These are phyloP conservation scores for Solanum sejunctum DNA, from an alignment of 257 asterid genomes.

Conservation along the genomic window DNA sequence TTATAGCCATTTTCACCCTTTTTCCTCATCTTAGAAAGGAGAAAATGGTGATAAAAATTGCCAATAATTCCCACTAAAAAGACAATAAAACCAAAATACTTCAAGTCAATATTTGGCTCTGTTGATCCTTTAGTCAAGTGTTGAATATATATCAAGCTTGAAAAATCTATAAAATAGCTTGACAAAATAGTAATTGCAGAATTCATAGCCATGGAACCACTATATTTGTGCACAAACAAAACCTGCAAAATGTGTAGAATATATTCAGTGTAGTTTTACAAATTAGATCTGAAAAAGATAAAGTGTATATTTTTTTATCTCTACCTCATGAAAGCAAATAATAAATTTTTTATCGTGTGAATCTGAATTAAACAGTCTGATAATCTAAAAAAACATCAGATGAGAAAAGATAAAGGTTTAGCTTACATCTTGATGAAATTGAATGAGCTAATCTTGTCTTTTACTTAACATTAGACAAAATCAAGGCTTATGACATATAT, in stretches of 20 bases:
- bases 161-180: conserved; percentile 32
- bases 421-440: too few relatives aligned
- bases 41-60: conserved; percentile 54
- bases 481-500: neutral
- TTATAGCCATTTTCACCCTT: conserved; percentile 37
- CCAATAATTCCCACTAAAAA: conserved; percentile 40
- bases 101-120: conserved; percentile 37
- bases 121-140: conserved; percentile 10
- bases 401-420: too few relatives aligned
- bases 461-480: too few relatives aligned
- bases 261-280: too few relatives aligned
- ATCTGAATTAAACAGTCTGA: neutral
- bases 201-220: conserved; percentile 35
- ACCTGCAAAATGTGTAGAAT: conserved; percentile 20
- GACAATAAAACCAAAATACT: conserved; percentile 18
- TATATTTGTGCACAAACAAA: conserved; percentile 43
- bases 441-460: too few relatives aligned
- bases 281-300: too few relatives aligned
- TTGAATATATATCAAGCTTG: conserved; percentile 34
- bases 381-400: neutral
- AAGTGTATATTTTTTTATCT: too few relatives aligned
- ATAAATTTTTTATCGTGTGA: neutral
- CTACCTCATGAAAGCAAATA: too few relatives aligned
- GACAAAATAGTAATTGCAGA: conserved; percentile 24
- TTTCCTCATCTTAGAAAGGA: conserved; percentile 43